Base-by-base conservation (phyloP, 305 asterid genomes). In the Fraxinus greggii region DNA sequence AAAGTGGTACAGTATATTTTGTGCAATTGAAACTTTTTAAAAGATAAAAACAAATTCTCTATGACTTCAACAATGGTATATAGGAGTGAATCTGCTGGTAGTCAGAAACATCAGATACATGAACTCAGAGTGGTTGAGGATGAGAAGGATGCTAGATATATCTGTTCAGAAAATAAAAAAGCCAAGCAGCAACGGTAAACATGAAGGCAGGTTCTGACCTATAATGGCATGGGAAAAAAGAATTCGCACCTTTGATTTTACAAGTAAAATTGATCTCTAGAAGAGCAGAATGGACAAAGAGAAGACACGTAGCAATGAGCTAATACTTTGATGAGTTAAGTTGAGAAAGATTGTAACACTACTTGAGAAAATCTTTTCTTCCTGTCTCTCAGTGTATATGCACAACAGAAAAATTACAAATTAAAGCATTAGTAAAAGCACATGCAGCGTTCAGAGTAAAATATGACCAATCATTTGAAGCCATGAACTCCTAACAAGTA, bases 401-500 rank as follows among this genome's bases (percentile, higher is more conserved):
- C 70, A 61, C 73, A 65, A 26, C 72, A 23, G 73, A 48, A n/a
- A 45, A 3, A 10, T 23, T 67, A 70, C 31, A 79, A 38, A 17
- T 67, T 67, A 40, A 36, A 36, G 42, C 42, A 36, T 36, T 7
- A 36, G 42, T 36, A 36, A 36, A 36, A 36, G 42, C 42, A 7
- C 42, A 36, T 36, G 3, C 5, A 2, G 29, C 9, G 13, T 61
- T 19, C 70, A 61, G 70, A 8, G 63, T 61, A 33, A 65, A 45
- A 67, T 56, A 63, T 12, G 29, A 72, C 54, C 24, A 9, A 45
- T 5, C 23, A 82, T 56, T 48, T 31, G 56, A 79, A 61, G 40
- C 36, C 29, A 61, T 69, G 26, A 67, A 54, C 70, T 59, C 59
- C 38, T 13, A 56, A 80, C 78, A 82, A 45, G 12, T 77, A 61